Conservation (phyloP, 306 rosid species). For the Medicago arabica region DNA sequence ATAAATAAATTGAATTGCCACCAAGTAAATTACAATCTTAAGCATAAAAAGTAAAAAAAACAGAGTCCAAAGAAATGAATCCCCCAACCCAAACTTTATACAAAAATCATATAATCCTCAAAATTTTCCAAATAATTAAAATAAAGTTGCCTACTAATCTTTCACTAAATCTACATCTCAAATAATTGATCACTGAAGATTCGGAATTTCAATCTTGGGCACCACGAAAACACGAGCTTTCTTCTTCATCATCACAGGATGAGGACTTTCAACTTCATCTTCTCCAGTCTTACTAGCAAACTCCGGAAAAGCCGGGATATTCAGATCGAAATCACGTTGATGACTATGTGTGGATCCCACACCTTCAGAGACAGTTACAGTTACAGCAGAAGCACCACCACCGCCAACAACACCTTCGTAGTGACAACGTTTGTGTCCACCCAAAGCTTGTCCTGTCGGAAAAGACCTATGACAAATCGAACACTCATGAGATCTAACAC, state of each 20-base stretch:
- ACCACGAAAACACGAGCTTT: conserved; percentile 60
- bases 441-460: conserved; percentile 95
- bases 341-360: conserved; percentile 73
- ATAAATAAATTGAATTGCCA: conserved; percentile 41
- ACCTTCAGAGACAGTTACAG: conserved; percentile 72
- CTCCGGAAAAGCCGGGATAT: conserved; percentile 82
- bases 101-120: conserved; percentile 23
- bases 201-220: conserved; percentile 56
- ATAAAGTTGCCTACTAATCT: neutral
- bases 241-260: conserved; percentile 70
- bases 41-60: neutral
- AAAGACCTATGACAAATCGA: conserved; percentile 88
- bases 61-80: conserved; percentile 8
- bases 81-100: conserved; percentile 37
- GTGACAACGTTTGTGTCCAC: conserved; percentile 99
- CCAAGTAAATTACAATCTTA: conserved; percentile 35
- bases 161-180: neutral
- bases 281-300: conserved; percentile 54
- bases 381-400: conserved; percentile 37
- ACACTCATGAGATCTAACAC: conserved; percentile 73
- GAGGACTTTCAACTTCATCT: conserved; percentile 94
- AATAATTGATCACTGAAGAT: conserved; percentile 11
- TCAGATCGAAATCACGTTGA: conserved; percentile 75
- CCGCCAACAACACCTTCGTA: conserved; percentile 57
- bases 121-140: neutral